These are phyloP conservation scores for Colletotrichum horii DNA, from an alignment of 2,329 filamentous ascomycete genomes.

Conservation along the genomic window DNA sequence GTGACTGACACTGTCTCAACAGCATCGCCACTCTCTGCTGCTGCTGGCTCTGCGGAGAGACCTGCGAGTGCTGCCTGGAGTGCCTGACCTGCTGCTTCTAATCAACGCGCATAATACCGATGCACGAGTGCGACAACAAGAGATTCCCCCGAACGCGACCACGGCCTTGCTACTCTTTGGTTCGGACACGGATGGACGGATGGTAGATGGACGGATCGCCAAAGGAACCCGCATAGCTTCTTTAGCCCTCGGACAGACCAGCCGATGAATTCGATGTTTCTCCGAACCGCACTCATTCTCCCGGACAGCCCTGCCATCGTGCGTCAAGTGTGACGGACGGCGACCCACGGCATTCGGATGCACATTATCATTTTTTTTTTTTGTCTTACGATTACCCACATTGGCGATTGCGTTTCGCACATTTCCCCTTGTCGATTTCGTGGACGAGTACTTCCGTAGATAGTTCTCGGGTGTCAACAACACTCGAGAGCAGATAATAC, in stretches of 20 bases:
- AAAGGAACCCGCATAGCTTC: background rate
- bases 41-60: conserved; percentile 49
- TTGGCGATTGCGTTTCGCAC: conserved; percentile 14
- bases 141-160: conserved; percentile 5
- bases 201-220: background rate
- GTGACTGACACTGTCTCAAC: background rate
- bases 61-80: conserved; percentile 48
- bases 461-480: background rate
- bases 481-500: background rate
- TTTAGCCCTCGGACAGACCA: background rate
- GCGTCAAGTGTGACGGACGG: background rate
- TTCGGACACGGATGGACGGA: background rate
- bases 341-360: background rate
- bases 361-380: background rate
- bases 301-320: background rate
- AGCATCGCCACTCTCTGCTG: conserved; percentile 48
- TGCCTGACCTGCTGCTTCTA: conserved; percentile 45
- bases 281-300: background rate
- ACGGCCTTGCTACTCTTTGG: conserved; percentile 4
- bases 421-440: background rate
- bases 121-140: background rate
- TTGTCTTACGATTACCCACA: conserved; percentile 9
- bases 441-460: background rate
- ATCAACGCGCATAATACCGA: conserved; percentile 3
- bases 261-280: background rate